phyloP scores from a whole-genome alignment of 257 asterid species.

The Lycium ferocissimum region DNA sequence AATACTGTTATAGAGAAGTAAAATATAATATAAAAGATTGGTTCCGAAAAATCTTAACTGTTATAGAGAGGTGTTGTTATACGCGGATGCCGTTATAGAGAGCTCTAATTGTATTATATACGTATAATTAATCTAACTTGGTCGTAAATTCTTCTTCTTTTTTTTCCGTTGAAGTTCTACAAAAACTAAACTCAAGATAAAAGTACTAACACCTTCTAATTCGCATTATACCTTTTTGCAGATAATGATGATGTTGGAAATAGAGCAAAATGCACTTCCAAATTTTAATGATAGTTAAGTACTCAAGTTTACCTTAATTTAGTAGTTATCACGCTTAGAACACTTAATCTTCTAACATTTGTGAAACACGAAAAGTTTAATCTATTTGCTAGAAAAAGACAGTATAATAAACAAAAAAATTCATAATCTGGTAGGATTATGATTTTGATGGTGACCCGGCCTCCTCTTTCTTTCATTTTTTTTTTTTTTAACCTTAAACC shows the following conservation, averaged over 20 bases:
- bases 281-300: not conserved
- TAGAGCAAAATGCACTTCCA: not conserved
- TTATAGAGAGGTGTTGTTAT: too few relatives aligned
- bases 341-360: not conserved
- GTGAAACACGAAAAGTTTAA: not conserved
- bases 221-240: not conserved
- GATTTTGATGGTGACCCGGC: not conserved
- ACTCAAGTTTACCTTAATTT: not conserved
- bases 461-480: not conserved
- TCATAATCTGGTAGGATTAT: not conserved
- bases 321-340: too few relatives aligned
- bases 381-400: not conserved
- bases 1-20: too few relatives aligned
- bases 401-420: not conserved
- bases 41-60: too few relatives aligned
- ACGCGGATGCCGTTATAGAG: too few relatives aligned
- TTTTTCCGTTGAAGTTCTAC: not conserved
- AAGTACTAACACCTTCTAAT: not conserved
- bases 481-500: not conserved
- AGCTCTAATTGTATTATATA: too few relatives aligned
- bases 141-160: not conserved
- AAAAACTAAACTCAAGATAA: not conserved
- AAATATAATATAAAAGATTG: too few relatives aligned
- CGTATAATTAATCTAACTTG: too few relatives aligned
- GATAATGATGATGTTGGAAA: slow-evolving; percentile 17